Conservation (phyloP, 352 stramenopile genomes). For the Halophytophthora batemanensis region DNA sequence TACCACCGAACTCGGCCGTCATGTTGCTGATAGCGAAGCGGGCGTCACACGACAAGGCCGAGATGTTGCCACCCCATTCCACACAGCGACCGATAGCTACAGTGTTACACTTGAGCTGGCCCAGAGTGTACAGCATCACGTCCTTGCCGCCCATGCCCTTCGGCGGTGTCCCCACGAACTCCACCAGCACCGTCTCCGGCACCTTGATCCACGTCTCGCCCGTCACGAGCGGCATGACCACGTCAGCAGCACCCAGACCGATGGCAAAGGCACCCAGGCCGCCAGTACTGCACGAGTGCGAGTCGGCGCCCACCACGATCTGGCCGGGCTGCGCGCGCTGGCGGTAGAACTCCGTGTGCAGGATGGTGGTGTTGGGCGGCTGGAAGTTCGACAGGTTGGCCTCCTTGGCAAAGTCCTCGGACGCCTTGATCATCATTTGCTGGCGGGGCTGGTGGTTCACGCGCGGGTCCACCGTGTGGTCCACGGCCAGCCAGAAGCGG, state of each 20-base stretch:
- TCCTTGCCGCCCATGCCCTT: slow-evolving; percentile 83
- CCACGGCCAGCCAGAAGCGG: slow-evolving; percentile 84
- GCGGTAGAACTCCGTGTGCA: slow-evolving; percentile 87
- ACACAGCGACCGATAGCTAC: slow-evolving; percentile 76
- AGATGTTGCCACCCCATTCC: slow-evolving; percentile 81
- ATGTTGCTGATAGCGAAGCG: slow-evolving; percentile 87
- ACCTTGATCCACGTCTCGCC: slow-evolving; percentile 89
- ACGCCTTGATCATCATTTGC: slow-evolving; percentile 88
- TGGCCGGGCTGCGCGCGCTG: slow-evolving; percentile 79
- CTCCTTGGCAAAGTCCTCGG: slow-evolving; percentile 78
- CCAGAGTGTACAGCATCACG: slow-evolving; percentile 84
- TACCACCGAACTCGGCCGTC: slow-evolving; percentile 83
- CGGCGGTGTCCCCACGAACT: slow-evolving; percentile 67
- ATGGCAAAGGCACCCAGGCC: slow-evolving; percentile 80
- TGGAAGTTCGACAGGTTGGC: slow-evolving; percentile 80
- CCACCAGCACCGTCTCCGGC: slow-evolving; percentile 81
- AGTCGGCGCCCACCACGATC: slow-evolving; percentile 82
- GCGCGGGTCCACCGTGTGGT: slow-evolving; percentile 82
- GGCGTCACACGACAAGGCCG: slow-evolving; percentile 69
- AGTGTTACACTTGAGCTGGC: slow-evolving; percentile 85
- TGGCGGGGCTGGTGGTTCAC: slow-evolving; percentile 80
- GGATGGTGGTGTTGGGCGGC: slow-evolving; percentile 81
- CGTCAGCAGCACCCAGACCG: slow-evolving; percentile 69
- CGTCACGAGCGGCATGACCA: slow-evolving; percentile 84
- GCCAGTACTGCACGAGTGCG: slow-evolving; percentile 74